Conservation (phyloP, 805 yeast species). For the Wickerhamiella parazyma region DNA sequence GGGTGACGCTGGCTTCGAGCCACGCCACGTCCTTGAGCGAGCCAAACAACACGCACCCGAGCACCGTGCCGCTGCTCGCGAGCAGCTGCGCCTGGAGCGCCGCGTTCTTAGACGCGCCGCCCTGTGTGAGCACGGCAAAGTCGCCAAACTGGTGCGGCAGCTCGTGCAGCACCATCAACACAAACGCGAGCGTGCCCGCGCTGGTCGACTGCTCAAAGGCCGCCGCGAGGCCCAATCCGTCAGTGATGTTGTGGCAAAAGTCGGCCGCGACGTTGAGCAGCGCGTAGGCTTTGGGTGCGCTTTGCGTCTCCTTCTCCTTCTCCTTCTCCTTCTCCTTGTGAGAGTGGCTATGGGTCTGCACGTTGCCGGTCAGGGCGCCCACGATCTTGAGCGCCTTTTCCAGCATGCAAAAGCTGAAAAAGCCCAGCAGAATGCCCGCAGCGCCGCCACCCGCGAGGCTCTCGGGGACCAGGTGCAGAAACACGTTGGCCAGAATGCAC, state of each 20-base stretch:
- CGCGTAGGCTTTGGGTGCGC: conserved; percentile 28
- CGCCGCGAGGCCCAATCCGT: conserved; percentile 62
- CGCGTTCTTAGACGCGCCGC: conserved; percentile 52
- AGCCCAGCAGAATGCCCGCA: conserved; percentile 45
- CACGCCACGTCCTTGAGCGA: conserved; percentile 39
- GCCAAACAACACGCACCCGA: conserved; percentile 43
- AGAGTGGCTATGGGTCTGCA: conserved; percentile 33
- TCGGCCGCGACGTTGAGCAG: conserved; percentile 57
- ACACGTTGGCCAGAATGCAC: conserved; percentile 61
- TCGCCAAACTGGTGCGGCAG: conserved; percentile 76
- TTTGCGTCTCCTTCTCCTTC: conserved; percentile 14
- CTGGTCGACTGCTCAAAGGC: conserved; percentile 47
- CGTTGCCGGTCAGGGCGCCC: conserved; percentile 27
- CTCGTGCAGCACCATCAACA: conserved; percentile 64
- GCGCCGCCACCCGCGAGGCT: conserved; percentile 44
- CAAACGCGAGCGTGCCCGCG: conserved; percentile 54
- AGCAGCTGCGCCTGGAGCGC: conserved; percentile 55
- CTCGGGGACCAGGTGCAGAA: conserved; percentile 54
- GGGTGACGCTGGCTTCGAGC: conserved; percentile 41
- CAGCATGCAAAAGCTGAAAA: conserved; percentile 42
- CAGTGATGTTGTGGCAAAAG: conserved; percentile 61
- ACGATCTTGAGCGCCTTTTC: conserved; percentile 47
- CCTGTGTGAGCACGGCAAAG: conserved; percentile 55
- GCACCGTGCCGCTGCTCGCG: conserved; percentile 49
- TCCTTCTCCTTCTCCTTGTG: conserved; percentile 12